phyloP scores from a whole-genome alignment of 2,329 filamentous ascomycete genomes.

The Tolypocladium cylindrosporum region DNA sequence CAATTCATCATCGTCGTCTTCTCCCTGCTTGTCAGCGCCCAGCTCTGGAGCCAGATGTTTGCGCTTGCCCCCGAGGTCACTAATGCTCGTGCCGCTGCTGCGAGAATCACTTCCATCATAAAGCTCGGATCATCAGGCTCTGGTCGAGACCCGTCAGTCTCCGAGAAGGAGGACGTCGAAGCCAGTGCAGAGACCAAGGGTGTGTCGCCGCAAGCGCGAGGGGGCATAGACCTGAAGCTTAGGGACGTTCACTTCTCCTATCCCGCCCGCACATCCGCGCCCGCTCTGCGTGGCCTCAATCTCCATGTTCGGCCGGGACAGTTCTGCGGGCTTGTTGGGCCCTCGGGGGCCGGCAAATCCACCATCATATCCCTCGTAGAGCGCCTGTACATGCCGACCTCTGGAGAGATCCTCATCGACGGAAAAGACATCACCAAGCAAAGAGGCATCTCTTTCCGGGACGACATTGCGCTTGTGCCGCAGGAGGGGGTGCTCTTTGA shows the following conservation, averaged over 20 bases:
- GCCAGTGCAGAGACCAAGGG: neutral
- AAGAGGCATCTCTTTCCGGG: too few species aligned
- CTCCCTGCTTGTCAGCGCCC: constrained; percentile 50
- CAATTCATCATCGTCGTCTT: constrained; percentile 55
- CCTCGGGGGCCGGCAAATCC: too few species aligned
- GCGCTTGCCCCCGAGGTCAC: constrained; percentile 54
- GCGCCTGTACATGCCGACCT: too few species aligned
- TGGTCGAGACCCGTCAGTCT: neutral
- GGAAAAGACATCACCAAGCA: too few species aligned
- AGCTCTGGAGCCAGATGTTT: constrained; percentile 55
- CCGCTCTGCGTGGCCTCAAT: too few species aligned
- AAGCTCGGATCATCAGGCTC: constrained; percentile 3
- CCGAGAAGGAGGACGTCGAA: too few species aligned
- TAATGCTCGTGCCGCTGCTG: constrained; percentile 42
- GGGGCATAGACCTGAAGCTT: constrained; percentile 34
- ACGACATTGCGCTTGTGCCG: too few species aligned
- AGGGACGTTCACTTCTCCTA: constrained; percentile 6
- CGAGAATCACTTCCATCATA: constrained; percentile 29
- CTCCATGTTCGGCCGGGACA: too few species aligned
- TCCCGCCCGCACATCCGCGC: constrained; percentile 10
- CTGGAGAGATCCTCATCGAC: too few species aligned
- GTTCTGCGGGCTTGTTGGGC: too few species aligned
- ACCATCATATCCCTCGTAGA: too few species aligned
- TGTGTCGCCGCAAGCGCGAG: constrained; percentile 35
- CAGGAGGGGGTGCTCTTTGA: too few species aligned